Evolutionary conservation across 208 protist species (phyloP).

Genomic region (Trypanosoma avium): DNA sequence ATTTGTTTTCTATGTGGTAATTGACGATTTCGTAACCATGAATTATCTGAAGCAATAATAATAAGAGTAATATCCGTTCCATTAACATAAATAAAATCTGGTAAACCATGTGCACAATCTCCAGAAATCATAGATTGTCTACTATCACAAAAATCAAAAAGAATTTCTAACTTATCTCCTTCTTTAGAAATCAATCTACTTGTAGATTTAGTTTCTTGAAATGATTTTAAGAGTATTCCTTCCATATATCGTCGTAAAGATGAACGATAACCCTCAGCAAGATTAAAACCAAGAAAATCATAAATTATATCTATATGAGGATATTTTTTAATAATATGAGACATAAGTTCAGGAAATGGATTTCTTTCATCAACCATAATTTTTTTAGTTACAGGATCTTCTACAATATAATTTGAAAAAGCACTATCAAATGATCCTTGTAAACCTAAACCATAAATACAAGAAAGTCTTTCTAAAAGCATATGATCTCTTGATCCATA

Average conservation of each 20-base stretch:
- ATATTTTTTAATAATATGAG: slow-evolving; percentile 58
- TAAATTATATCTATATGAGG: slow-evolving; percentile 75
- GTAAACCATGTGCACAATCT: slow-evolving; percentile 68
- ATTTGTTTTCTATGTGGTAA: slow-evolving; percentile 79
- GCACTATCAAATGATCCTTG: slow-evolving; percentile 76
- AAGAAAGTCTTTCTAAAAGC: slow-evolving; percentile 76
- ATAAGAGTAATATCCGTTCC: slow-evolving; percentile 73
- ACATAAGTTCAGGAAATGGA: slow-evolving; percentile 57
- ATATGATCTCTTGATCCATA: slow-evolving; percentile 68
- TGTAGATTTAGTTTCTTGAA: slow-evolving; percentile 12
- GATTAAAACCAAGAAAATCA: slow-evolving; percentile 84
- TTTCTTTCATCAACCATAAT: slow-evolving; percentile 54
- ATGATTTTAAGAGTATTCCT: slow-evolving; percentile 32
- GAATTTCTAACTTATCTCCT: slow-evolving; percentile 37
- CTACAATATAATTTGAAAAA: slow-evolving; percentile 74
- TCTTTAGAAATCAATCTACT: slow-evolving; percentile 44
- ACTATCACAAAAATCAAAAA: slow-evolving; percentile 83
- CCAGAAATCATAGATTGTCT: slow-evolving; percentile 43
- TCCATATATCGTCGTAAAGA: slow-evolving; percentile 58
- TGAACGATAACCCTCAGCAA: slow-evolving; percentile 54
- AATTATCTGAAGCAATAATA: slow-evolving; percentile 79
- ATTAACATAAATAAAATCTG: slow-evolving; percentile 78
- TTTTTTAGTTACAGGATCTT: slow-evolving; percentile 49
- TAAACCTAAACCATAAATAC: slow-evolving; percentile 76
- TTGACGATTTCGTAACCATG: slow-evolving; percentile 81